Base-by-base conservation (phyloP, 345 rosid species). In the Orychophragmus violaceus region DNA sequence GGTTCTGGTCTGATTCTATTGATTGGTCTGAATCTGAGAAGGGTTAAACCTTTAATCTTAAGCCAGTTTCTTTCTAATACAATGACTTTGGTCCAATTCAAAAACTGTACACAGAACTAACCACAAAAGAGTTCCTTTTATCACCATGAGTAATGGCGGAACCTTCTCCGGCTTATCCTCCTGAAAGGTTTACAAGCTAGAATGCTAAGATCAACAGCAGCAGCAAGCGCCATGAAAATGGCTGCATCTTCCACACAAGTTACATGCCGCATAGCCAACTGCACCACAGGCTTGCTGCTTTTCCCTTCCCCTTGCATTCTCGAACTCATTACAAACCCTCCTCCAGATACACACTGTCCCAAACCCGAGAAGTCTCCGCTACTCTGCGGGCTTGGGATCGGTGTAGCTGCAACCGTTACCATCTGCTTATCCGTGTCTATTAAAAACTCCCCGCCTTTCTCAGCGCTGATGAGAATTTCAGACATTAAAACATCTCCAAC, bases 161-260 rank as follows among this genome's bases (percentile, higher is more conserved):
- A 79, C 44, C 85, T 83, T 79, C 76, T 81, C 72, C 85, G 78
- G 29, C 80, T 74, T 81, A 62, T 84, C 70, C 96, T 82, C 12
- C 84, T 84, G 79, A 89, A 89, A 30, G 96, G 93, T 79, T 80
- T 89, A 79, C 98, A 92, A 23, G 98, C 96, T 48, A 84, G 84
- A n/a, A 92, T 82, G 76, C 90, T 92, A 42, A 92, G 96, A 83
- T 92, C 96, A 39, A 87, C 91, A 0, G 96, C 96, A 4, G 95
- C 93, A 9, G 95, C 96, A 39, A 92, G 98, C 5, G 96, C 96
- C 96, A 92, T 84, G 75, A 92, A 92, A 28, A 89, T 92, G 27
- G 98, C 96, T 25, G 96, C 96, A 73, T 92, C 98, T 84, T 92
- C 98, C 54, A 89, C 87, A 6, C 96, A 92, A 2, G 96, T 92